phyloP scores from a whole-genome alignment of 78 protist species.

The Dictyostelium brefeldianum region DNA sequence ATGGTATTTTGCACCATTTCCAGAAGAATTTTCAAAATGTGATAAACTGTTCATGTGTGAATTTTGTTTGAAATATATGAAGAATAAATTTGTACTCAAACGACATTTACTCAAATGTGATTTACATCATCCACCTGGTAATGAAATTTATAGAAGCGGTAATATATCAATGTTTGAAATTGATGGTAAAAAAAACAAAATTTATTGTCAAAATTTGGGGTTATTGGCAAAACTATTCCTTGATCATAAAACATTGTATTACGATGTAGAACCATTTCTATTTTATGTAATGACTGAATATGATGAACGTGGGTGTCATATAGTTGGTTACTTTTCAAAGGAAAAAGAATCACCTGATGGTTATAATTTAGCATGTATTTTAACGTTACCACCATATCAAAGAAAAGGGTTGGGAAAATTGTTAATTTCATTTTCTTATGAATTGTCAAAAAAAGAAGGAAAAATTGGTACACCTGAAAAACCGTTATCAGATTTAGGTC shows the following conservation, averaged over 20 bases:
- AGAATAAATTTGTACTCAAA: conserved; percentile 64
- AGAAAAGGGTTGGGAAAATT: conserved; percentile 96
- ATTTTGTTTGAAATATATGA: conserved; percentile 95
- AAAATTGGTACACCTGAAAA: conserved; percentile 98
- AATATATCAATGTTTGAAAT: conserved; percentile 92
- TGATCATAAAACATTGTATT: conserved; percentile 97
- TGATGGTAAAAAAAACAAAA: conserved; percentile 92
- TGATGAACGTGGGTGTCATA: conserved; percentile 90
- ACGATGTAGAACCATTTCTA: conserved; percentile 97
- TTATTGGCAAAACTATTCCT: conserved; percentile 96
- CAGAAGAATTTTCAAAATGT: conserved; percentile 91
- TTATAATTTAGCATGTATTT: conserved; percentile 98
- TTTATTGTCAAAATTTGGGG: conserved; percentile 97
- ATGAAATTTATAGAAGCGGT: conserved; percentile 94
- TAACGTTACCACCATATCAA: conserved; percentile 96
- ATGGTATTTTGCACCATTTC: conserved; percentile 98
- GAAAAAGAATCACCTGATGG: conserved; percentile 90
- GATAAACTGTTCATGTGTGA: conserved; percentile 93
- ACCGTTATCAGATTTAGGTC: conserved; percentile 99
- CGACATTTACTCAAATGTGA: conserved; percentile 90
- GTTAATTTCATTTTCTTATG: conserved; percentile 96
- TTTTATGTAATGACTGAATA: conserved; percentile 96
- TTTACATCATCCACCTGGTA: conserved; percentile 96
- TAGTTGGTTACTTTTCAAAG: conserved; percentile 98
- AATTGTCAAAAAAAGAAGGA: conserved; percentile 91